Evolutionary conservation across 139 green algal species (phyloP).

Genomic region (Auxenochlorella protothecoides): DNA sequence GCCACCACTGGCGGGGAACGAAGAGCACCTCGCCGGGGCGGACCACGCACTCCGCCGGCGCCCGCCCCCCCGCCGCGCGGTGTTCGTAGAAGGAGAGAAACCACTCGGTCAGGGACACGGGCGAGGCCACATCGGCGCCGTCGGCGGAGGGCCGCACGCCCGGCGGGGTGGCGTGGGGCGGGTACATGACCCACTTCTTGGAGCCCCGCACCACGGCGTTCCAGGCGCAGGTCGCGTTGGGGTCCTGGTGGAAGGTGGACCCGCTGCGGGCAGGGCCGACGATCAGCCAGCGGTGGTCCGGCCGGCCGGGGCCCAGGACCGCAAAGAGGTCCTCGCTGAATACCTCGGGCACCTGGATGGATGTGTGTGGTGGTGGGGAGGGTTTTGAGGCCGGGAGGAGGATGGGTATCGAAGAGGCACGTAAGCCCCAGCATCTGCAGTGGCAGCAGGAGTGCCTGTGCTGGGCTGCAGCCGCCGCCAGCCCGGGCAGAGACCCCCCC

Average conservation of each 20-base stretch:
- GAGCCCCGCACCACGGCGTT: conserved; percentile 78
- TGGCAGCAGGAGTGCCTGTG: too few species aligned
- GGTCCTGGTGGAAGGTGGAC: conserved; percentile 48
- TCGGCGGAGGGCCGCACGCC: conserved; percentile 80
- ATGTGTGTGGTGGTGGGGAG: not conserved
- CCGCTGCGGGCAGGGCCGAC: conserved; percentile 65
- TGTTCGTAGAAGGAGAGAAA: conserved; percentile 73
- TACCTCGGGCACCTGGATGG: conserved; percentile 34
- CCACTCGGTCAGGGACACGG: conserved; percentile 90
- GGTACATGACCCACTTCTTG: conserved; percentile 94
- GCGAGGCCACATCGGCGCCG: conserved; percentile 75
- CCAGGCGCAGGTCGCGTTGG: conserved; percentile 88
- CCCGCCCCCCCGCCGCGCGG: conserved; percentile 17
- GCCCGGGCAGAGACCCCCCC: too few species aligned
- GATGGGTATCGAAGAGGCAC: too few species aligned
- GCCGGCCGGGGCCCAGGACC: conserved; percentile 44
- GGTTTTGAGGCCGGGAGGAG: too few species aligned
- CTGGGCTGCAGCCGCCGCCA: too few species aligned
- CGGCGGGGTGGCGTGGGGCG: conserved; percentile 60
- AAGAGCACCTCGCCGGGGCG: conserved; percentile 73
- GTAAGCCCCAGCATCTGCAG: too few species aligned
- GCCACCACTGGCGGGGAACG: conserved; percentile 79
- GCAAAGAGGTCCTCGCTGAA: conserved; percentile 86
- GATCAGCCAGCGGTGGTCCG: conserved; percentile 83
- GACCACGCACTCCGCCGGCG: conserved; percentile 35